These are phyloP conservation scores for Blastocystis sp. DNA, from an alignment of 352 stramenopile genomes.

Conservation along the genomic window DNA sequence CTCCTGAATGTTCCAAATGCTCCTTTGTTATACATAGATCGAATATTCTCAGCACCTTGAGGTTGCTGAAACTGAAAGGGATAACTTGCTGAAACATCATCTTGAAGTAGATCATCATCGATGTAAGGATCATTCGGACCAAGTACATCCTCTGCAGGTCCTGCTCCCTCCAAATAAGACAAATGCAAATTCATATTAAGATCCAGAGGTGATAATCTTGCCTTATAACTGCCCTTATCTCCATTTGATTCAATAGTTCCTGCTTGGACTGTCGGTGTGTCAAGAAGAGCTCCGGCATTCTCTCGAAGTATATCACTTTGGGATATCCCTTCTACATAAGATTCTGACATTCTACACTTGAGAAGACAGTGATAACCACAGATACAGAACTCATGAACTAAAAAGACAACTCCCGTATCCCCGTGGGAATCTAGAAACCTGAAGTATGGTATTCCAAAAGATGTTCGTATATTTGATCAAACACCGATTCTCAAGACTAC, in stretches of 20 bases:
- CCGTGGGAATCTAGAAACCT: background rate
- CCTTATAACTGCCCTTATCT: background rate
- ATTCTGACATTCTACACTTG: constrained; percentile 2
- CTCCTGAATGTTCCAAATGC: background rate
- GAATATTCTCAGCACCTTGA: background rate
- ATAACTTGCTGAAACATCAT: constrained; percentile 5
- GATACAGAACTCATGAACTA: background rate
- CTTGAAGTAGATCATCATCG: constrained; percentile 44
- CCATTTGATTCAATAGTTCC: background rate
- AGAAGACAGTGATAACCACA: constrained; percentile 3
- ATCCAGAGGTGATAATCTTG: background rate
- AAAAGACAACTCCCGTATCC: background rate
- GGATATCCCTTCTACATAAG: background rate
- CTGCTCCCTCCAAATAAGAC: background rate
- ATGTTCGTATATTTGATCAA: too few relatives aligned
- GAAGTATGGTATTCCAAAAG: background rate
- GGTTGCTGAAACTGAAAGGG: background rate
- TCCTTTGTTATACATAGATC: constrained; percentile 14
- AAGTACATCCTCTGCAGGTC: background rate
- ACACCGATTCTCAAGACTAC: background rate
- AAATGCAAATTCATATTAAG: background rate
- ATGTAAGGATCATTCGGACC: constrained; percentile 2
- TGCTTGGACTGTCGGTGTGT: background rate
- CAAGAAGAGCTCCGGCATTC: background rate
- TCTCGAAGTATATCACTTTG: background rate